Conservation (phyloP, 805 yeast genomes). For the Lachancea thermotolerans region DNA sequence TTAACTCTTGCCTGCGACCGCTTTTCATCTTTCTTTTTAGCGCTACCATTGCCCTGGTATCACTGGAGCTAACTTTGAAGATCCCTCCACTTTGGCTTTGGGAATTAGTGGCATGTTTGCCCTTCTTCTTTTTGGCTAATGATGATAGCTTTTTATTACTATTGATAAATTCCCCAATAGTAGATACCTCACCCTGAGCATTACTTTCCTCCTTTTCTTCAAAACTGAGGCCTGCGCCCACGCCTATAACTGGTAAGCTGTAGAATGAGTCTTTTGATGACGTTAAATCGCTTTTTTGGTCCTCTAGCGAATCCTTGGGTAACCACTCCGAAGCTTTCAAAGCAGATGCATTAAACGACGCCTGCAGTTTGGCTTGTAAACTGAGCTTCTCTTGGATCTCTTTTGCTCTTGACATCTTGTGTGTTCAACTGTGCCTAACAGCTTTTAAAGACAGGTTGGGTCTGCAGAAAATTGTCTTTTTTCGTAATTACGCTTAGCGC, state of each 20-base stretch:
- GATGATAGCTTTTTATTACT: slow-evolving; percentile 30
- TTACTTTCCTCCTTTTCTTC: slow-evolving; percentile 1
- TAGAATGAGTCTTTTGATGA: slow-evolving; percentile 22
- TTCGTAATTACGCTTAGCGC: not conserved
- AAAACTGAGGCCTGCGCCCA: slow-evolving; percentile 29
- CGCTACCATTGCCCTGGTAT: slow-evolving; percentile 32
- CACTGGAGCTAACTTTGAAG: slow-evolving; percentile 26
- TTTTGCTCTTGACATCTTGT: slow-evolving; percentile 27
- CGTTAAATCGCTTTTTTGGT: not conserved
- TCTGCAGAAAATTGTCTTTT: not conserved
- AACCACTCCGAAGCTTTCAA: slow-evolving; percentile 28
- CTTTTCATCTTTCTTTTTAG: slow-evolving; percentile 30
- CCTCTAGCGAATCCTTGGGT: not conserved
- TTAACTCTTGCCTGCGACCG: slow-evolving; percentile 12
- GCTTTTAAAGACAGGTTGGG: no score
- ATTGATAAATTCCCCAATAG: slow-evolving; percentile 32
- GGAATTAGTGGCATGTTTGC: slow-evolving; percentile 2
- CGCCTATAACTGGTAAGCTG: slow-evolving; percentile 28
- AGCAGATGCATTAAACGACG: slow-evolving; percentile 18
- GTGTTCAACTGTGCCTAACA: not conserved
- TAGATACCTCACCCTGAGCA: slow-evolving; percentile 22
- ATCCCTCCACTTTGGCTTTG: slow-evolving; percentile 12
- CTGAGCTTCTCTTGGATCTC: slow-evolving; percentile 31
- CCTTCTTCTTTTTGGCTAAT: slow-evolving; percentile 26
- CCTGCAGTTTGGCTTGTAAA: slow-evolving; percentile 29